phyloP scores from a whole-genome alignment of 2,329 filamentous ascomycete species.

The Colletotrichum noveboracense region DNA sequence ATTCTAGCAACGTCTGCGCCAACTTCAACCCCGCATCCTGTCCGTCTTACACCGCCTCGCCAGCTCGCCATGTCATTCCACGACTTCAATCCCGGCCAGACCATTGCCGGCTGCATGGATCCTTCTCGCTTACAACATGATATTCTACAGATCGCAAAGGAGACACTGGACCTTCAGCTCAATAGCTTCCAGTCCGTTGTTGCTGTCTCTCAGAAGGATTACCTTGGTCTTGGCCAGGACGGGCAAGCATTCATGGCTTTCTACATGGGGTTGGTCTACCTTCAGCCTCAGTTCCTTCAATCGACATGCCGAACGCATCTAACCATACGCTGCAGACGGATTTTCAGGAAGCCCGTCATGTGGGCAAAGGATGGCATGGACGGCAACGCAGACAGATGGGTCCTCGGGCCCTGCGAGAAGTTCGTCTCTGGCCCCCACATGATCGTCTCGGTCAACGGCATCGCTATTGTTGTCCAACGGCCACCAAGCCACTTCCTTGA shows the following conservation, averaged over 20 bases:
- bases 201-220: conserved; percentile 2
- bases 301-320: background rate
- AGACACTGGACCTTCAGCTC: conserved; percentile 9
- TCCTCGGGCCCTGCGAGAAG: conserved; percentile 6
- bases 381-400: conserved; percentile 4
- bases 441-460: conserved; percentile 13
- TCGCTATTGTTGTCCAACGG: conserved; percentile 5
- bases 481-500: conserved; percentile 1
- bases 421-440: conserved; percentile 11
- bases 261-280: conserved; percentile 1
- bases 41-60: background rate
- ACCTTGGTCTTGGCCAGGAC: conserved; percentile 7
- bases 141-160: background rate
- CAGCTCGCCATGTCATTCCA: background rate
- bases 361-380: conserved; percentile 16
- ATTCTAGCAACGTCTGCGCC: background rate
- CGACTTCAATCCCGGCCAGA: conserved; percentile 9
- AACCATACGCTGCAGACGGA: background rate
- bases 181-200: conserved; percentile 15
- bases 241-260: conserved; percentile 15
- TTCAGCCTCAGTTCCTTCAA: background rate
- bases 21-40: background rate
- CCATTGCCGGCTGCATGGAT: conserved; percentile 9
- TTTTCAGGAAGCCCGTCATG: conserved; percentile 8
- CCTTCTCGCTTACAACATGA: background rate